These are phyloP conservation scores for Xylaria acuta DNA, from an alignment of 495 filamentous ascomycete species.

Conservation along the genomic window DNA sequence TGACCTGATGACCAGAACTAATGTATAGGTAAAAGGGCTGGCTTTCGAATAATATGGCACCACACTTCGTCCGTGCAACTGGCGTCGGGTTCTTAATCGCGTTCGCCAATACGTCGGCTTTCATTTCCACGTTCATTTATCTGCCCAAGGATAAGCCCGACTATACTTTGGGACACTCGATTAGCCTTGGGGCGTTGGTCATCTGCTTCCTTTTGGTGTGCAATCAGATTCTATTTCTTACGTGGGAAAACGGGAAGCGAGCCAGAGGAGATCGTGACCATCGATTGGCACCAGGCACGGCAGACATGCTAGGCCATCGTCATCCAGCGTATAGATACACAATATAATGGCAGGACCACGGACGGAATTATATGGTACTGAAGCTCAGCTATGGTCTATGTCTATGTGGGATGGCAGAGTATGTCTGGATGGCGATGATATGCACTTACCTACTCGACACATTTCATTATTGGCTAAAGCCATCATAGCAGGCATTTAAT, in stretches of 20 bases:
- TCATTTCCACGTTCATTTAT: slow-evolving; percentile 61
- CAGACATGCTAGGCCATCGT: slow-evolving; percentile 46
- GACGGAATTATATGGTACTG: background rate
- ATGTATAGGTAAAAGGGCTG: slow-evolving; percentile 34
- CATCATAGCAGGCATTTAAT: background rate
- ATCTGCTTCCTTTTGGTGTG: slow-evolving; percentile 46
- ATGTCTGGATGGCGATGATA: background rate
- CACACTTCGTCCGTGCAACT: slow-evolving; percentile 57
- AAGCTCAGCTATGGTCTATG: background rate
- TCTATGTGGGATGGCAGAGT: background rate
- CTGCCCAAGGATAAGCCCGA: slow-evolving; percentile 53
- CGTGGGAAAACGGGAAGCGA: slow-evolving; percentile 56
- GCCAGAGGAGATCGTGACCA: slow-evolving; percentile 50
- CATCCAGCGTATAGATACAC: slow-evolving; percentile 58
- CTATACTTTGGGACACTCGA: slow-evolving; percentile 54
- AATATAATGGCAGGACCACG: slow-evolving; percentile 26
- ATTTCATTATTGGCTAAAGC: background rate
- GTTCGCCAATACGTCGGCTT: slow-evolving; percentile 55
- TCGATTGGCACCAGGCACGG: slow-evolving; percentile 43
- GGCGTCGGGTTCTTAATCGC: slow-evolving; percentile 50
- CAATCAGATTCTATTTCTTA: slow-evolving; percentile 44
- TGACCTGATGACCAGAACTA: slow-evolving; percentile 54
- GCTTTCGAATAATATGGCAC: slow-evolving; percentile 52
- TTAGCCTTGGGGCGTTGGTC: slow-evolving; percentile 52
- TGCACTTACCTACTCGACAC: background rate